These are phyloP conservation scores for Lachnellula suecica DNA, from an alignment of 2,329 filamentous ascomycete species.

Conservation along the genomic window DNA sequence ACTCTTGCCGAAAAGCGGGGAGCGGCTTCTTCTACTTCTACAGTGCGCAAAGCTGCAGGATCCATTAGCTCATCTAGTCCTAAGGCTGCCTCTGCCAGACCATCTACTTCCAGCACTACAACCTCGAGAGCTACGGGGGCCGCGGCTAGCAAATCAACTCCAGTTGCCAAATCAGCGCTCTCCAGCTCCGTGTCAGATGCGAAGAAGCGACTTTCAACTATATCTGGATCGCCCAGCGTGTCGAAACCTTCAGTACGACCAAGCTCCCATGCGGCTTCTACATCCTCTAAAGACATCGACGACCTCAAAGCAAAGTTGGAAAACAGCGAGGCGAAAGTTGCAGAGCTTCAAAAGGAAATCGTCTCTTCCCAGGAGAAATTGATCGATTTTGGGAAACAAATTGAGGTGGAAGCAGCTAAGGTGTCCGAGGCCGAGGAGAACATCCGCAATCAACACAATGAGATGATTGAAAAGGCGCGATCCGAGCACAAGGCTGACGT, in stretches of 20 bases:
- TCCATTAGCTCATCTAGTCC: slow-evolving; percentile 33
- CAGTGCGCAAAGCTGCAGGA: slow-evolving; percentile 32
- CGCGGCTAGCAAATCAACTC: slow-evolving; percentile 31
- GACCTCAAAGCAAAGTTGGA: slow-evolving; percentile 59
- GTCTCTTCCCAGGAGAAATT: slow-evolving; percentile 55
- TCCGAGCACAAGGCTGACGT: slow-evolving; percentile 27
- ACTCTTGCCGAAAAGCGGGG: slow-evolving; percentile 29
- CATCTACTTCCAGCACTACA: slow-evolving; percentile 39
- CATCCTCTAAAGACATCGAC: slow-evolving; percentile 54
- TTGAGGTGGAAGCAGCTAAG: slow-evolving; percentile 41
- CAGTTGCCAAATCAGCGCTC: slow-evolving; percentile 36
- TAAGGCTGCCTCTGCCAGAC: slow-evolving; percentile 35
- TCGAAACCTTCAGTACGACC: slow-evolving; percentile 43
- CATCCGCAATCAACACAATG: slow-evolving; percentile 42
- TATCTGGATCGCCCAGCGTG: slow-evolving; percentile 36
- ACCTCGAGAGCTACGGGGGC: slow-evolving; percentile 30
- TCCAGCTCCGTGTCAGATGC: slow-evolving; percentile 44
- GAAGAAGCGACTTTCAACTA: slow-evolving; percentile 58
- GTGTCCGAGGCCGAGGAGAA: slow-evolving; percentile 40
- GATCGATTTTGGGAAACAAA: slow-evolving; percentile 51
- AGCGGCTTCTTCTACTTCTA: slow-evolving; percentile 24
- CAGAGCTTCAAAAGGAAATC: slow-evolving; percentile 56
- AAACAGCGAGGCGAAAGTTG: slow-evolving; percentile 57
- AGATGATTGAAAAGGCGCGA: slow-evolving; percentile 42
- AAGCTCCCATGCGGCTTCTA: slow-evolving; percentile 23